phyloP scores from a whole-genome alignment of 352 stramenopile genomes.

The Thraustotheca clavata region DNA sequence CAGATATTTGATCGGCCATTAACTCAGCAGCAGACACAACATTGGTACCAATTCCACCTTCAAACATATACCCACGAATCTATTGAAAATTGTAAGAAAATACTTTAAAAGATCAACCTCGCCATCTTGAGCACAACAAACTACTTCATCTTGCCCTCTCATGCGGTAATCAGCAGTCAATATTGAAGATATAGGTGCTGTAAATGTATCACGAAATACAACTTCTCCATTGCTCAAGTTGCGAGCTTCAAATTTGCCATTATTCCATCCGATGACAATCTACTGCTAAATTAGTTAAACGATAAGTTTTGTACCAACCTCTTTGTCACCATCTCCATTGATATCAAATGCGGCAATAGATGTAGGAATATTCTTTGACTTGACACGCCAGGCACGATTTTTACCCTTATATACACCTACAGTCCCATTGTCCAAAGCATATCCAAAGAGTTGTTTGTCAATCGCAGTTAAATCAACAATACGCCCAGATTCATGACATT shows the following conservation, averaged over 20 bases:
- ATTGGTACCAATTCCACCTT: constrained; percentile 28
- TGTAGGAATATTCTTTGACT: constrained; percentile 81
- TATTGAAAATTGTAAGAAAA: not conserved
- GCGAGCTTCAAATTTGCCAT: constrained; percentile 79
- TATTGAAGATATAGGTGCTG: constrained; percentile 49
- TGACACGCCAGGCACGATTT: constrained; percentile 85
- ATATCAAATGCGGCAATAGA: constrained; percentile 85
- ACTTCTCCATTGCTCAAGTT: constrained; percentile 71
- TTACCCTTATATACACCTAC: constrained; percentile 89
- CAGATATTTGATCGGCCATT: constrained; percentile 20
- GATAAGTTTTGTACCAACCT: constrained; percentile 29
- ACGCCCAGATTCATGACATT: constrained; percentile 80
- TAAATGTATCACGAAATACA: constrained; percentile 74
- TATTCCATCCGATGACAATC: constrained; percentile 86
- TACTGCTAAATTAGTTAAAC: not conserved
- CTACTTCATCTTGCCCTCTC: constrained; percentile 82
- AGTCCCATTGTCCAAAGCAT: constrained; percentile 86
- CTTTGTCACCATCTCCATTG: constrained; percentile 81
- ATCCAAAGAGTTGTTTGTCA: constrained; percentile 67
- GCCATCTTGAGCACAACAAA: constrained; percentile 74
- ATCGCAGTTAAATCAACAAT: constrained; percentile 69
- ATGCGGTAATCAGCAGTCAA: constrained; percentile 83
- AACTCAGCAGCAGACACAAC: constrained; percentile 29
- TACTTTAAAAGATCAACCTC: constrained; percentile 29
- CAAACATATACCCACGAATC: constrained; percentile 50